Conservation (phyloP, 805 yeast species). For the Kluyveromyces aestuarii region DNA sequence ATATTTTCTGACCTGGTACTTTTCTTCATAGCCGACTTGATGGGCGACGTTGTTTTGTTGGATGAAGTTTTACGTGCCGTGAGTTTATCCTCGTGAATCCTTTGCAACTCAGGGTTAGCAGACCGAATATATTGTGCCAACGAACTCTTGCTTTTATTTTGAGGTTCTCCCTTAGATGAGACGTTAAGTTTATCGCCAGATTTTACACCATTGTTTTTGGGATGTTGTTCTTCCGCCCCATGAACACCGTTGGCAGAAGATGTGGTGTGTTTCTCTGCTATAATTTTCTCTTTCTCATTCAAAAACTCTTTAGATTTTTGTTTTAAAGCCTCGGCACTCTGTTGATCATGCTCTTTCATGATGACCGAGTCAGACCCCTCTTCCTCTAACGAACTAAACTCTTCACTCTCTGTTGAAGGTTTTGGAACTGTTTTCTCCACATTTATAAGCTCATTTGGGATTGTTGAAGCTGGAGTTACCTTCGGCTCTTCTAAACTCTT, state of each 20-base stretch:
- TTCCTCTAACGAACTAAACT: not conserved
- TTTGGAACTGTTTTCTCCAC: not conserved
- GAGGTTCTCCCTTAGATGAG: not conserved
- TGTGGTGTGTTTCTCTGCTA: not conserved
- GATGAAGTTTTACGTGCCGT: not conserved
- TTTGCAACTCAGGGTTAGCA: conserved; percentile 23
- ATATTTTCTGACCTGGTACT: conserved; percentile 13
- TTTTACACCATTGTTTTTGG: not conserved
- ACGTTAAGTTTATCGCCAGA: not conserved
- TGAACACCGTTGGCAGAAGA: not conserved
- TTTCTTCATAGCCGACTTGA: conserved; percentile 35
- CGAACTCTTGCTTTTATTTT: conserved; percentile 6
- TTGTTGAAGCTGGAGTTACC: no score
- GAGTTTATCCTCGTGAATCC: not conserved
- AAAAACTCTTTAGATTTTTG: not conserved
- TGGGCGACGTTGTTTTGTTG: conserved; percentile 28
- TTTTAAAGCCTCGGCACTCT: not conserved
- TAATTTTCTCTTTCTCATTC: not conserved
- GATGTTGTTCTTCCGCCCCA: not conserved
- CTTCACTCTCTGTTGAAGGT: not conserved
- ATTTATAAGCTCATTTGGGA: no score
- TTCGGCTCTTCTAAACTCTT: not conserved
- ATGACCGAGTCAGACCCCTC: not conserved
- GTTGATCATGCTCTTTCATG: not conserved
- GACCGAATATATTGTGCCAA: conserved; percentile 44